These are phyloP conservation scores for Leccinum subatratum DNA, from an alignment of 1,284 basidiomycete genomes.

Conservation along the genomic window DNA sequence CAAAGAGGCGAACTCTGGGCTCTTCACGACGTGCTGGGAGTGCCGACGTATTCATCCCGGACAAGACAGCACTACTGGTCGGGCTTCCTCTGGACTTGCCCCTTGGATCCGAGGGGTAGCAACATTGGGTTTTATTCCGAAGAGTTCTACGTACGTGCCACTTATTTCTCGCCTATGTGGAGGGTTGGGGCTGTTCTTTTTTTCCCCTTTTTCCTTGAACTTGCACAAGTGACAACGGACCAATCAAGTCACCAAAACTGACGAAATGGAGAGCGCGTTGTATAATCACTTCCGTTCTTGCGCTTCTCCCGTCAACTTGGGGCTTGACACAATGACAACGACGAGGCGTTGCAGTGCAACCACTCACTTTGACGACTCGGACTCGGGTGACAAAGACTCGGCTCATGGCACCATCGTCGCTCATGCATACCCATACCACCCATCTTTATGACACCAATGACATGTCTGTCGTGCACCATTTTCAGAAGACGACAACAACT, in stretches of 20 bases:
- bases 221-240: constrained; percentile 28
- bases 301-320: constrained; percentile 65
- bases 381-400: too few relatives aligned
- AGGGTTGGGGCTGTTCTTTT: not conserved
- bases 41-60: constrained; percentile 75
- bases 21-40: constrained; percentile 82
- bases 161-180: not conserved
- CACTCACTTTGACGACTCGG: too few relatives aligned
- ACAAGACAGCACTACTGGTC: constrained; percentile 58
- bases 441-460: too few relatives aligned
- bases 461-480: too few relatives aligned
- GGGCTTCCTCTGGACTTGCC: not conserved
- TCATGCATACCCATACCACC: too few relatives aligned
- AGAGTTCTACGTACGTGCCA: constrained; percentile 53
- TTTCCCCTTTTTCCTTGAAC: not conserved
- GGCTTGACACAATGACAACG: constrained; percentile 52
- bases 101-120: constrained; percentile 52
- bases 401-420: too few relatives aligned
- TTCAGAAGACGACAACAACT: too few relatives aligned
- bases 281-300: constrained; percentile 76
- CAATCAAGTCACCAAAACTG: constrained; percentile 42
- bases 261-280: constrained; percentile 42
- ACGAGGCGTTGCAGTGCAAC: too few relatives aligned
- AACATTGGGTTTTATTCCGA: constrained; percentile 74
- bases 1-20: constrained; percentile 58